Conservation (phyloP, 2,329 filamentous ascomycete genomes). For the Fragosphaeria purpurea region DNA sequence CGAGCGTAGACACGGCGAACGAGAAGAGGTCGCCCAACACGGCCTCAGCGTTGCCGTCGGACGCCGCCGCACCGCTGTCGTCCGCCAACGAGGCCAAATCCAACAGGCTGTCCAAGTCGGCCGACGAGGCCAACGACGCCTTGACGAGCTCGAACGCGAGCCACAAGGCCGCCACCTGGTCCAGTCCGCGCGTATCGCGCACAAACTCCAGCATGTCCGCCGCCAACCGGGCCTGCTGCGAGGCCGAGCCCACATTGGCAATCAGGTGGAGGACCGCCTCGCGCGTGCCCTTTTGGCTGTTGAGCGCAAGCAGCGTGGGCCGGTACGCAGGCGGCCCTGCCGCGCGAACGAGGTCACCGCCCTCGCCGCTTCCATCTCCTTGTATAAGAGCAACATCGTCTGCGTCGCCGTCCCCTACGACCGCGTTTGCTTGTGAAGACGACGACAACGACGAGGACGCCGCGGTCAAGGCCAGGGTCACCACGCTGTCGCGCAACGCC, state of each 20-base stretch:
- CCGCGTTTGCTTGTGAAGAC: conserved; percentile 19
- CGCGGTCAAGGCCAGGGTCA: conserved; percentile 26
- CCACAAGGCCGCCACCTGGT: conserved; percentile 67
- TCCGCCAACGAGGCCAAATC: conserved; percentile 34
- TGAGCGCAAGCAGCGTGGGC: conserved; percentile 51
- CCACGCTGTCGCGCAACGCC: conserved; percentile 66
- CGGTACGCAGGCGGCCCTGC: conserved; percentile 32
- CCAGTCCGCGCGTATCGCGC: conserved; percentile 45
- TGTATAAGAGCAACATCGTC: conserved; percentile 10
- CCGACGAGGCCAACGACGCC: conserved; percentile 38
- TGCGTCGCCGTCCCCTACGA: conserved; percentile 18
- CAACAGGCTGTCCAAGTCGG: conserved; percentile 57
- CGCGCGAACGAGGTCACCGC: no score
- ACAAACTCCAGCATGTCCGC: conserved; percentile 55
- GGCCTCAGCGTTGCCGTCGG: conserved; percentile 28
- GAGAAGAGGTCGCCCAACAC: conserved; percentile 58
- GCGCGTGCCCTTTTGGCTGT: conserved; percentile 56
- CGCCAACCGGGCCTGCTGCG: conserved; percentile 51
- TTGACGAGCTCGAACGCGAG: conserved; percentile 63
- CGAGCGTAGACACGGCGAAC: conserved; percentile 54
- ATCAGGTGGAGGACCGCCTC: conserved; percentile 49
- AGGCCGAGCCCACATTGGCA: conserved; percentile 42
- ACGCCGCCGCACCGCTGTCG: conserved; percentile 14
- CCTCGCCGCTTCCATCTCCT: background rate
- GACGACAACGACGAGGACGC: conserved; percentile 15